A percentile compares a stretch with the other conserved stretches of the same genome.
Evolutionary conservation across 2,329 filamentous ascomycete genomes (phyloP).

Genomic region (Lasiodiplodia theobromae): DNA sequence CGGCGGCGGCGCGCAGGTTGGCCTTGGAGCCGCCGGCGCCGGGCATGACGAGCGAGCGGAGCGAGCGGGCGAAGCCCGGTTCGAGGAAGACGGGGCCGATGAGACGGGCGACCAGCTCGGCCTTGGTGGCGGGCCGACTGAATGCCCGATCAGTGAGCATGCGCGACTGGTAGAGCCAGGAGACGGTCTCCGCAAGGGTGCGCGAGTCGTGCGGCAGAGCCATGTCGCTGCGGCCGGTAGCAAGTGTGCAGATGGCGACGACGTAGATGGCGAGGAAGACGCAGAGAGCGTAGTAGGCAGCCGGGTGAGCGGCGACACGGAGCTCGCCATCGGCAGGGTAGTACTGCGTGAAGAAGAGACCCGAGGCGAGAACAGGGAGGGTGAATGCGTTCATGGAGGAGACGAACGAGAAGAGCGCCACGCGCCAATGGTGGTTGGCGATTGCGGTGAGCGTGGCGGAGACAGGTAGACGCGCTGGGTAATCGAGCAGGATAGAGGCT

Average conservation of each 20-base stretch:
- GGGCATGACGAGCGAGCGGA: constrained; percentile 41
- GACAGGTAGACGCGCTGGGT: constrained; percentile 70
- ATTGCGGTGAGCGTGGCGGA: constrained; percentile 65
- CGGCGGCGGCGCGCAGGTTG: constrained; percentile 25
- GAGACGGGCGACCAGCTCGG: constrained; percentile 73
- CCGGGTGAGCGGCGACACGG: constrained; percentile 72
- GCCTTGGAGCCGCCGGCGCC: constrained; percentile 34
- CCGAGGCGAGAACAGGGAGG: constrained; percentile 72
- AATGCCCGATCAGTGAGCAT: constrained; percentile 77
- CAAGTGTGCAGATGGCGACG: constrained; percentile 62
- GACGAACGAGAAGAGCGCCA: constrained; percentile 67
- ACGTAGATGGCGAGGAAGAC: constrained; percentile 75
- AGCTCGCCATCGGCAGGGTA: constrained; percentile 46
- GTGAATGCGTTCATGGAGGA: constrained; percentile 63
- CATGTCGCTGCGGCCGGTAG: constrained; percentile 67
- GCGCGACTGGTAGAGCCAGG: constrained; percentile 76
- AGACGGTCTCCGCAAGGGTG: constrained; percentile 78
- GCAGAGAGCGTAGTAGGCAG: constrained; percentile 76
- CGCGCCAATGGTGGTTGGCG: constrained; percentile 68
- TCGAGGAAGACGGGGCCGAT: constrained; percentile 63
- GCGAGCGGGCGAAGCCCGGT: constrained; percentile 40
- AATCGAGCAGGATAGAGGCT: constrained; percentile 72
- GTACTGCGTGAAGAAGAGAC: constrained; percentile 77
- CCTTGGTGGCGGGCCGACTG: constrained; percentile 69
- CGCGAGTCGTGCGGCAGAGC: constrained; percentile 76